Evolutionary conservation across 257 asterid species (phyloP).

Genomic region (Ligustrum vulgare): DNA sequence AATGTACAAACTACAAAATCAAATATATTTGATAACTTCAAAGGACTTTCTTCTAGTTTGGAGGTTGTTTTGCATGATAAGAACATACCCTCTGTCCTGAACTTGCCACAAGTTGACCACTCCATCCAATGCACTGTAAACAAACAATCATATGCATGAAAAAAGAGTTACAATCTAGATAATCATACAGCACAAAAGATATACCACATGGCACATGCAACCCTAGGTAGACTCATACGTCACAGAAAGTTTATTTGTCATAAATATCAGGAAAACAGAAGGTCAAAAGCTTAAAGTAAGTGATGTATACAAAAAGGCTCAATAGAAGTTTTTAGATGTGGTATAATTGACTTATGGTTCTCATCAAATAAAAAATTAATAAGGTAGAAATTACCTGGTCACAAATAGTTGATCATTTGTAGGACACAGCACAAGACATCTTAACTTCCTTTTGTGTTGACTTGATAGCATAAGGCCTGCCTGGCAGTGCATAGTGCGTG

Average conservation of each 20-base stretch:
- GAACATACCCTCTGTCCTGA: conserved; percentile 70
- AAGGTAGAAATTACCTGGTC: conserved; percentile 52
- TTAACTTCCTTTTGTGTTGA: conserved; percentile 71
- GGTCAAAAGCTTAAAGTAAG: conserved; percentile 1
- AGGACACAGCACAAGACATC: conserved; percentile 69
- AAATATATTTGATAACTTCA: neutral
- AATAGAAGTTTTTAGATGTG: conserved; percentile 6
- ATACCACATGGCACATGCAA: neutral
- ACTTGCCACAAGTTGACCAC: conserved; percentile 84
- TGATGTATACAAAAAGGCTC: neutral
- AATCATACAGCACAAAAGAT: conserved; percentile 1
- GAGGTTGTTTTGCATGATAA: conserved; percentile 21
- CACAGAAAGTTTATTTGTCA: neutral
- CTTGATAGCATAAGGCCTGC: conserved; percentile 43
- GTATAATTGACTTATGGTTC: neutral
- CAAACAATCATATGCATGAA: conserved; percentile 21
- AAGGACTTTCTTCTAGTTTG: conserved; percentile 18
- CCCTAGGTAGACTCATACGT: conserved; percentile 1
- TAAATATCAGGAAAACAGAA: conserved; percentile 7
- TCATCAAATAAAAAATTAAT: neutral
- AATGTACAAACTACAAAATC: neutral
- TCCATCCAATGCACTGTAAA: conserved; percentile 92
- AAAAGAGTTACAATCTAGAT: conserved; percentile 14
- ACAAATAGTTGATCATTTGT: conserved; percentile 63
- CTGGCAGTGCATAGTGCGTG: conserved; percentile 42